Evolutionary conservation across 495 filamentous ascomycete genomes (phyloP).

Genomic region (Tuber indicum): DNA sequence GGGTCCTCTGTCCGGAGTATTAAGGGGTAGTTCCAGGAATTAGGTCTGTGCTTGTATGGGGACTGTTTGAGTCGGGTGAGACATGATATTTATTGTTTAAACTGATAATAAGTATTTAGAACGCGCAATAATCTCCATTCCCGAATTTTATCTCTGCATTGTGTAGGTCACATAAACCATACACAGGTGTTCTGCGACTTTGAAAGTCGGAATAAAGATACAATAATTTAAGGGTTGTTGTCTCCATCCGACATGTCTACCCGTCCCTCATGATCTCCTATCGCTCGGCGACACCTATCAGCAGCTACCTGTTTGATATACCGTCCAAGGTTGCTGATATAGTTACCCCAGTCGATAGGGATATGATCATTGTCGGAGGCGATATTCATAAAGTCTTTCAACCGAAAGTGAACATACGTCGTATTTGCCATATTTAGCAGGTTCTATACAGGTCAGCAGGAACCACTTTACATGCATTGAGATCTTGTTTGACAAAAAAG

Average conservation of each 20-base stretch:
- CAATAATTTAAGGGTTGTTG: not conserved
- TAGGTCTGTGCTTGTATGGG: too few relatives aligned
- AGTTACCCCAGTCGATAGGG: not conserved
- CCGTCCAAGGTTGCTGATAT: not conserved
- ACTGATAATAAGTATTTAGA: too few relatives aligned
- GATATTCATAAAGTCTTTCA: not conserved
- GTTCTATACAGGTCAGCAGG: not conserved
- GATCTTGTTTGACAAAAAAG: slow-evolving; percentile 44
- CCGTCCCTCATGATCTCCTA: not conserved
- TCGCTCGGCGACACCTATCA: not conserved
- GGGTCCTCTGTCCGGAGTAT: too few relatives aligned
- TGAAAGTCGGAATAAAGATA: too few relatives aligned
- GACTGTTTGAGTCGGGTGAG: too few relatives aligned
- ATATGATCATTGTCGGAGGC: not conserved
- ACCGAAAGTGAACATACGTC: not conserved
- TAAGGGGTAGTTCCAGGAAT: too few relatives aligned
- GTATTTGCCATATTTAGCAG: not conserved
- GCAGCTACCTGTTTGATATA: not conserved
- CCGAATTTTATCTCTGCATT: too few relatives aligned
- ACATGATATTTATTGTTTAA: too few relatives aligned
- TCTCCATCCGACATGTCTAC: not conserved
- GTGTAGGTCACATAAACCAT: too few relatives aligned
- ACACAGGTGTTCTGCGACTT: too few relatives aligned
- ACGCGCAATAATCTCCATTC: too few relatives aligned
- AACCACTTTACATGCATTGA: not conserved